These are phyloP conservation scores for Neckera pumila DNA, from an alignment of 225 moss, liverwort and hornwort species.

Conservation along the genomic window DNA sequence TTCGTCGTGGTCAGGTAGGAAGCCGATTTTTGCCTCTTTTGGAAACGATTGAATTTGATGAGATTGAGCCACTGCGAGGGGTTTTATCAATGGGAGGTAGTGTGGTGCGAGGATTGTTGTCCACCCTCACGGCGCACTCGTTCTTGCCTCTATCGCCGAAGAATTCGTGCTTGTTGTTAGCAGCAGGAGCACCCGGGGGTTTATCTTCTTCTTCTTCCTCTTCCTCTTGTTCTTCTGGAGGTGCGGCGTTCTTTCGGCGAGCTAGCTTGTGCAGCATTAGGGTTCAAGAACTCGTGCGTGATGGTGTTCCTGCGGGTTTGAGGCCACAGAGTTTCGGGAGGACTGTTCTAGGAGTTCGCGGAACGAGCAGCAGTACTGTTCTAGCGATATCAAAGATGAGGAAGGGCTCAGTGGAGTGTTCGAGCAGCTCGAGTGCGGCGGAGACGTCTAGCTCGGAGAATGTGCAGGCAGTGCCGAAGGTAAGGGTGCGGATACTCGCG, in stretches of 20 bases:
- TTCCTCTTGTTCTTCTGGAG: not conserved
- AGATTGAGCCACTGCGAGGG: not conserved
- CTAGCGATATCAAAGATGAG: not conserved
- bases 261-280: conserved; percentile 9
- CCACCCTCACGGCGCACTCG: conserved; percentile 22
- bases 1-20: not conserved
- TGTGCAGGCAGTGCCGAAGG: conserved; percentile 19
- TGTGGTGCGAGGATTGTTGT: conserved; percentile 33
- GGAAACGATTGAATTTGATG: not conserved
- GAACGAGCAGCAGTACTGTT: not conserved
- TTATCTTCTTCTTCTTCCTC: not conserved
- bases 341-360: not conserved
- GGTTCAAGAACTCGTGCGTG: conserved; percentile 2
- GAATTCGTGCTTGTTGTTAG: not conserved
- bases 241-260: not conserved
- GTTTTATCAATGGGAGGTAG: conserved; percentile 26
- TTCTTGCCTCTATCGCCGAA: not conserved
- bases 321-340: not conserved
- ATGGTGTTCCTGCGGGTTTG: not conserved
- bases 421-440: conserved; percentile 27
- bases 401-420: not conserved
- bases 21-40: not conserved
- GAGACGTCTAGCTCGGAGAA: conserved; percentile 30
- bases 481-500: not conserved
- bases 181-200: not conserved